phyloP scores from a whole-genome alignment of 306 rosid species.

The Lagenaria siceraria region DNA sequence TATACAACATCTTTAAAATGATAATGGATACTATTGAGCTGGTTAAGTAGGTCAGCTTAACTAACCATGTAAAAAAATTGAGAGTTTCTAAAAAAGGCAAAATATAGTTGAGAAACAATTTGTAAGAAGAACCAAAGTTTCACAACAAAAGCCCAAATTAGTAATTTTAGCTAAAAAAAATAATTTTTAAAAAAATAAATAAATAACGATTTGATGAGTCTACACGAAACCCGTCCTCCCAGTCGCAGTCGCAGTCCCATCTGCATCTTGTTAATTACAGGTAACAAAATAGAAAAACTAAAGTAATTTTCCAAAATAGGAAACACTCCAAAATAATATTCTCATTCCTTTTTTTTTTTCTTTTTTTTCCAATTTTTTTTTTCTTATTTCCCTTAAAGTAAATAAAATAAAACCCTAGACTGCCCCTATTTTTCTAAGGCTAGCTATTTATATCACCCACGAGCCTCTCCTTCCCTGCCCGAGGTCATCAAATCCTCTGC shows the following conservation, averaged over 20 bases:
- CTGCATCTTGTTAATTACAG: neutral
- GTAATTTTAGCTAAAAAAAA: neutral
- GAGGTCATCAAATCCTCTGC: constrained; percentile 26
- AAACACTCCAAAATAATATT: neutral
- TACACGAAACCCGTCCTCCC: neutral
- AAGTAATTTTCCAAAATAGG: neutral
- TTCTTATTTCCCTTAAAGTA: neutral
- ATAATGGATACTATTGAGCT: too few species aligned
- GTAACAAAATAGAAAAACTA: neutral
- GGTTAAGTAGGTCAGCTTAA: too few species aligned
- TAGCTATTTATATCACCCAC: constrained; percentile 55
- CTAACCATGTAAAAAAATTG: too few species aligned
- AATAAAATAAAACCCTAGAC: constrained; percentile 34
- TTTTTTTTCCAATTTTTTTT: neutral
- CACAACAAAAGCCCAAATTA: neutral
- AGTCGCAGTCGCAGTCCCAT: neutral
- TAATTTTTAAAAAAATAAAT: neutral
- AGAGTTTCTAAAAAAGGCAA: too few species aligned
- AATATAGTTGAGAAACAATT: too few species aligned
- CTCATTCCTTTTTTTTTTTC: neutral
- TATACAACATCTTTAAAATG: too few species aligned
- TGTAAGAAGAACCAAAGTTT: too few species aligned
- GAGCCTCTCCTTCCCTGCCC: constrained; percentile 28
- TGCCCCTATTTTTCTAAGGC: constrained; percentile 32
- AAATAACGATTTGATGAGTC: neutral